A percentile compares a stretch with the other conserved stretches of the same genome.
Evolutionary conservation across 2,329 filamentous ascomycete genomes (phyloP).

Genomic region (Arthrobotrys entomopaga): DNA sequence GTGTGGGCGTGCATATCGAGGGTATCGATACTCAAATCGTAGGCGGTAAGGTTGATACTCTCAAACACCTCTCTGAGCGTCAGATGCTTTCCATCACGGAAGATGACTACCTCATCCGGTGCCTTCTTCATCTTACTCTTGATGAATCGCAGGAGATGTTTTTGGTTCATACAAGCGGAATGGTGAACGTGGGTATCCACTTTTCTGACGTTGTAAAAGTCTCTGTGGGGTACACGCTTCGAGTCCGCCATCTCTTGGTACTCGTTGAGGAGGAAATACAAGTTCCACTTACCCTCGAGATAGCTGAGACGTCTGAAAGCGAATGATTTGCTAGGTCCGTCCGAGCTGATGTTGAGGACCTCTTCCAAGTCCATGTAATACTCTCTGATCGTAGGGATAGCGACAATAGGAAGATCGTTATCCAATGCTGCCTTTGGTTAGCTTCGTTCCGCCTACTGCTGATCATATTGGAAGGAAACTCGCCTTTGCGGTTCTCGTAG

Average conservation of each 20-base stretch:
- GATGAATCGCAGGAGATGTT: constrained; percentile 96
- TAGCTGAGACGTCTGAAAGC: constrained; percentile 94
- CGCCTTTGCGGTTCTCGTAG: constrained; percentile 75
- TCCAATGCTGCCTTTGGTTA: constrained; percentile 61
- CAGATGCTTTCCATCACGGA: constrained; percentile 88
- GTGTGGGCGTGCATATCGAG: constrained; percentile 99
- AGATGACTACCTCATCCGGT: constrained; percentile 91
- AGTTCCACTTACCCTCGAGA: constrained; percentile 94
- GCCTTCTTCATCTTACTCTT: constrained; percentile 99
- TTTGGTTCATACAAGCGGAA: constrained; percentile 99
- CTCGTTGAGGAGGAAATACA: constrained; percentile 92
- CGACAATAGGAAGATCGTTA: constrained; percentile 75
- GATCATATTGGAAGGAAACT: constrained; percentile 55
- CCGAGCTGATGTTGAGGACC: constrained; percentile 87
- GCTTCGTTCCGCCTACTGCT: not conserved
- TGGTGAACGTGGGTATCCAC: constrained; percentile 99
- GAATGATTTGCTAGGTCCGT: constrained; percentile 96
- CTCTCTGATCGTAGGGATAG: constrained; percentile 90
- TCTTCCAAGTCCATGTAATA: constrained; percentile 95
- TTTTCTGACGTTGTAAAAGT: constrained; percentile 99
- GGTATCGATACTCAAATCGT: constrained; percentile 97
- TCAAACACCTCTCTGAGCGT: constrained; percentile 94
- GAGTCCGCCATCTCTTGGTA: constrained; percentile 98
- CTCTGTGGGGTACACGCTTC: constrained; percentile 94
- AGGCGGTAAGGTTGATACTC: constrained; percentile 95